A percentile compares a stretch with the other conserved stretches of the same genome.
phyloP scores from a whole-genome alignment of 495 filamentous ascomycete genomes.

The Cenococcum geophilum region DNA sequence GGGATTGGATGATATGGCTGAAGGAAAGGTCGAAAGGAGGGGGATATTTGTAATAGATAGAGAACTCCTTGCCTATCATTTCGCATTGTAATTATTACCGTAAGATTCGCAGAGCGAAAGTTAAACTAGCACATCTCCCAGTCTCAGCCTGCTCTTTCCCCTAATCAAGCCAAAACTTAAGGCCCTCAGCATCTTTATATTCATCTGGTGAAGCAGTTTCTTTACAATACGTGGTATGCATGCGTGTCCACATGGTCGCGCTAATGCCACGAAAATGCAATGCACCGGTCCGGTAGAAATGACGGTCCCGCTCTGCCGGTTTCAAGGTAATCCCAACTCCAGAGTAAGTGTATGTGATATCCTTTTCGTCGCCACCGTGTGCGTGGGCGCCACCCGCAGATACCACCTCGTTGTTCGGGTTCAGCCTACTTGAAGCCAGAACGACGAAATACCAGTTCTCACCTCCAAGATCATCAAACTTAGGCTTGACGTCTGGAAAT shows the following conservation, averaged over 20 bases:
- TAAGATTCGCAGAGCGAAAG: too few species aligned
- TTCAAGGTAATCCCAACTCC: slow-evolving; percentile 16
- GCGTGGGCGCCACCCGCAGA: not conserved
- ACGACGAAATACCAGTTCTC: slow-evolving; percentile 3
- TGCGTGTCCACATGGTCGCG: not conserved
- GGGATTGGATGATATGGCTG: too few species aligned
- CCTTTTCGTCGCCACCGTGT: not conserved
- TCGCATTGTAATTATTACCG: too few species aligned
- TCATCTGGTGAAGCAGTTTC: too few species aligned
- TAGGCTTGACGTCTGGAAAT: slow-evolving; percentile 16
- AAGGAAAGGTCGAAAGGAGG: too few species aligned
- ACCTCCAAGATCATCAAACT: not conserved
- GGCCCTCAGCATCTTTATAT: too few species aligned
- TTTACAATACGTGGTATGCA: too few species aligned
- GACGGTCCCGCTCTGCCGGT: not conserved
- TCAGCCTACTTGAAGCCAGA: slow-evolving; percentile 7
- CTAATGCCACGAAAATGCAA: slow-evolving; percentile 4
- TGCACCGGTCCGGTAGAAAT: slow-evolving; percentile 10
- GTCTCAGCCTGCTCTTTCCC: too few species aligned
- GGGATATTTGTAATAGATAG: too few species aligned
- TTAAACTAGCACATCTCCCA: too few species aligned
- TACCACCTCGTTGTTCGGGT: not conserved
- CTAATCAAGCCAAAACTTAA: too few species aligned
- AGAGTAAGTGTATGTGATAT: not conserved
- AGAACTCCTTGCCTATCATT: too few species aligned